Percentiles rank a stretch among this genome's conserved stretches.
Evolutionary conservation across 176 grass and related monocot genomes (phyloP).

Genomic region (barley (Hordeum vulgare)): DNA sequence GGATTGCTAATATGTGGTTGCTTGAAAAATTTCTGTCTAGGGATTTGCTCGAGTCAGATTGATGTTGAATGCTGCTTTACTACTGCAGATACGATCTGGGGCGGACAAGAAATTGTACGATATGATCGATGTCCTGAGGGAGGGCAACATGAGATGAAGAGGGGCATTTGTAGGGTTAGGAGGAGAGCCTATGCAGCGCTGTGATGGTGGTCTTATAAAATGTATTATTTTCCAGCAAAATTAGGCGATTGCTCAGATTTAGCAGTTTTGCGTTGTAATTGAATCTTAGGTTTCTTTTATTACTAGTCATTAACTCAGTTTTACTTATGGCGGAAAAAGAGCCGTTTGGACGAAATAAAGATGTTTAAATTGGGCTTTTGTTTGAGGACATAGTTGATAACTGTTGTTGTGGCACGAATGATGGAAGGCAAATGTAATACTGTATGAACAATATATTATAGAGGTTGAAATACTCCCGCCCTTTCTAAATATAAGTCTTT

Average conservation of each 20-base stretch:
- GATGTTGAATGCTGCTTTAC: not conserved
- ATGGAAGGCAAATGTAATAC: not conserved
- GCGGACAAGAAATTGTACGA: slow-evolving; percentile 74
- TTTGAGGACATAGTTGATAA: not conserved
- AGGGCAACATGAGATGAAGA: slow-evolving; percentile 73
- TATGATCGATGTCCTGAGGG: slow-evolving; percentile 86
- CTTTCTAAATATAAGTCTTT: no score
- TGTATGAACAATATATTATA: not conserved
- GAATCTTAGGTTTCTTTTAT: not conserved
- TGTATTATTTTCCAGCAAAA: not conserved
- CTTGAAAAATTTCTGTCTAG: not conserved
- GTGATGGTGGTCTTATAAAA: not conserved
- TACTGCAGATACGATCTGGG: slow-evolving; percentile 55
- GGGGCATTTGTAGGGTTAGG: not conserved
- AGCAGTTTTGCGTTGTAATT: not conserved
- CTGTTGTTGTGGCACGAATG: not conserved
- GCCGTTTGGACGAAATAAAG: not conserved
- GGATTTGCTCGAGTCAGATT: not conserved
- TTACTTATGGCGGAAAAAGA: not conserved
- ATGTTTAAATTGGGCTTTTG: not conserved
- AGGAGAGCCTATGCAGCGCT: not conserved
- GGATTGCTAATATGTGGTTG: not conserved
- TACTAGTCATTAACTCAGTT: not conserved
- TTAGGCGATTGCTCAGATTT: not conserved
- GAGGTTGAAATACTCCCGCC: not conserved